Conservation (phyloP, 192 early-diverging fungal species). For the Coemansia guatemalensis region DNA sequence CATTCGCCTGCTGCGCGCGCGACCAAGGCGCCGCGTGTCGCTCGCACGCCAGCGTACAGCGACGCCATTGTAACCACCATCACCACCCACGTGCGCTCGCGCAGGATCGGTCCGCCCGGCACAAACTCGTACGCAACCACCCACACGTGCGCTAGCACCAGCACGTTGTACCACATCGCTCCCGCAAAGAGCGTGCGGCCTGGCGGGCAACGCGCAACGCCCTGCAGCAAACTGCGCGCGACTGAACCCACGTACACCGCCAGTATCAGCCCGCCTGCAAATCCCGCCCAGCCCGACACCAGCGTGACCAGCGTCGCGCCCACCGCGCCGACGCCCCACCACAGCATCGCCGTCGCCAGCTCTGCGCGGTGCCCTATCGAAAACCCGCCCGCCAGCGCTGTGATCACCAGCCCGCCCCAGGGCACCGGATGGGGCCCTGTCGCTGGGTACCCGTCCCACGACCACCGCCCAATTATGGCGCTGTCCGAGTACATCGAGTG, state of each 20-base stretch:
- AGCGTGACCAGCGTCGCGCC: constrained; percentile 60
- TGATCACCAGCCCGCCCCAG: constrained; percentile 66
- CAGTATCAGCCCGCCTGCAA: constrained; percentile 63
- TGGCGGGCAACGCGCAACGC: constrained; percentile 57
- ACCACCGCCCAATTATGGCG: constrained; percentile 73
- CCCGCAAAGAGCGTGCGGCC: constrained; percentile 63
- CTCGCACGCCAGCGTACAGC: constrained; percentile 57
- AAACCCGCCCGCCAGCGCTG: constrained; percentile 60
- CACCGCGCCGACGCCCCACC: constrained; percentile 61
- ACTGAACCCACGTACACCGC: constrained; percentile 61
- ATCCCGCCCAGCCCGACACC: constrained; percentile 62
- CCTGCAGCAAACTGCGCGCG: constrained; percentile 60
- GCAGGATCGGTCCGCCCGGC: constrained; percentile 67
- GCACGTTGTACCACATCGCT: constrained; percentile 67
- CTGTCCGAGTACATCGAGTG: constrained; percentile 79
- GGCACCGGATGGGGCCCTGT: constrained; percentile 73
- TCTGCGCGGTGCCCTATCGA: constrained; percentile 32
- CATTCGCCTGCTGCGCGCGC: not conserved
- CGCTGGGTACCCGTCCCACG: constrained; percentile 70
- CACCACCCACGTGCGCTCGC: constrained; percentile 75
- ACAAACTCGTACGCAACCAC: constrained; percentile 84
- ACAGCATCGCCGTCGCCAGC: constrained; percentile 46
- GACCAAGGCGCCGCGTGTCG: constrained; percentile 37
- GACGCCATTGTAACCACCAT: constrained; percentile 61
- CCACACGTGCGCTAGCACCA: constrained; percentile 76